These are phyloP conservation scores for Ogataea henricii DNA, from an alignment of 805 yeast genomes.

Conservation along the genomic window DNA sequence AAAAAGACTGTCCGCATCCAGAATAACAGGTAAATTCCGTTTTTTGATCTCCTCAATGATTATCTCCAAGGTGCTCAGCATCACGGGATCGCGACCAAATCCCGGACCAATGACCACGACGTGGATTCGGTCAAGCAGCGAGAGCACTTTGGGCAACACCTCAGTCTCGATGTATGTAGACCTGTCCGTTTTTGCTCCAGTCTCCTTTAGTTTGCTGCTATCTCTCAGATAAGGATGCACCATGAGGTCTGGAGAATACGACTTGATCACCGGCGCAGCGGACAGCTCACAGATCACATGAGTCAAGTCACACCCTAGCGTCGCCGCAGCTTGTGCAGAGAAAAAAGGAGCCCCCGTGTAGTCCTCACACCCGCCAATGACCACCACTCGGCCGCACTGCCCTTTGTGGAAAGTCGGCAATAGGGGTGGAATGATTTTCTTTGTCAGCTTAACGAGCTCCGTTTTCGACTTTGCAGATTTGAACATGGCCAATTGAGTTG, in stretches of 20 bases:
- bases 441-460: conserved; percentile 39
- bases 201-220: conserved; percentile 25
- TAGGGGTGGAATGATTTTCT: conserved; percentile 73
- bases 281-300: conserved; percentile 83
- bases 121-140: conserved; percentile 67
- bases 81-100: conserved; percentile 75
- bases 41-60: conserved; percentile 59
- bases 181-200: neutral
- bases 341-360: conserved; percentile 97
- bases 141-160: conserved; percentile 56
- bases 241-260: conserved; percentile 92
- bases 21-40: conserved; percentile 65
- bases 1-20: conserved; percentile 90
- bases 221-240: conserved; percentile 87
- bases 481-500: conserved; percentile 12
- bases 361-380: conserved; percentile 93
- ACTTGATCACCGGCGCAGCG: conserved; percentile 81
- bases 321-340: conserved; percentile 80
- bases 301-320: conserved; percentile 84
- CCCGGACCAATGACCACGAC: conserved; percentile 93
- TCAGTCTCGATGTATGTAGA: conserved; percentile 38
- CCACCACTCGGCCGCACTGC: conserved; percentile 81
- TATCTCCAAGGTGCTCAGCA: conserved; percentile 60
- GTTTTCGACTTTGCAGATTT: conserved; percentile 10
- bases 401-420: conserved; percentile 79